Conservation (phyloP, 768 basidiomycete genomes). For the Atractiella rhizophila region DNA sequence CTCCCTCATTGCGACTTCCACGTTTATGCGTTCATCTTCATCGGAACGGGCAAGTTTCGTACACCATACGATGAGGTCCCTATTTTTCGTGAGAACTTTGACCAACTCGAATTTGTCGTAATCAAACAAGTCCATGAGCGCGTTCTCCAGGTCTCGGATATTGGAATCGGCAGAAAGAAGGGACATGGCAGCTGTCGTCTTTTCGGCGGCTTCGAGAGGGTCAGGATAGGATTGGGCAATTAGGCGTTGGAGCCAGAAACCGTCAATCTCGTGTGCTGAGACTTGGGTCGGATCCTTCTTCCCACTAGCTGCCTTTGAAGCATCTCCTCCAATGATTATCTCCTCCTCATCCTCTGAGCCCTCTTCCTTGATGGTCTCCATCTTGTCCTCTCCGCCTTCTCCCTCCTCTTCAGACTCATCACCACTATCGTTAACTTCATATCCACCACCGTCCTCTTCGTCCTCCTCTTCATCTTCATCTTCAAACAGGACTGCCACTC, state of each 20-base stretch:
- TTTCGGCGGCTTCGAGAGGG: slow-evolving; percentile 76
- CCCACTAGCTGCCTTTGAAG: slow-evolving; percentile 19
- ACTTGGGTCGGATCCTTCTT: slow-evolving; percentile 41
- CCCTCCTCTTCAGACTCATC: slow-evolving; percentile 29
- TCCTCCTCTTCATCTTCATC: slow-evolving; percentile 58
- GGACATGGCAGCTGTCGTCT: slow-evolving; percentile 56
- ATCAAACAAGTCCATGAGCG: slow-evolving; percentile 88
- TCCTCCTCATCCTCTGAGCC: slow-evolving; percentile 37
- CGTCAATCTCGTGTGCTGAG: slow-evolving; percentile 74
- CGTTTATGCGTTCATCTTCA: slow-evolving; percentile 65
- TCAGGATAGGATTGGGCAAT: slow-evolving; percentile 77
- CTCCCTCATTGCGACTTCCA: slow-evolving; percentile 95
- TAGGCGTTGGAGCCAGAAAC: slow-evolving; percentile 94
- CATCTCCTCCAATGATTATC: slow-evolving; percentile 49
- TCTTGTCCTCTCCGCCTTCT: slow-evolving; percentile 23
- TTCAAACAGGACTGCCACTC: slow-evolving; percentile 94
- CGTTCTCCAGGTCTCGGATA: slow-evolving; percentile 79
- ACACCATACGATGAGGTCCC: slow-evolving; percentile 91
- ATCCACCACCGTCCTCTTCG: slow-evolving; percentile 59
- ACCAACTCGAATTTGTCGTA: slow-evolving; percentile 60
- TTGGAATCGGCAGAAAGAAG: slow-evolving; percentile 66
- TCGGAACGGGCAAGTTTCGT: slow-evolving; percentile 78
- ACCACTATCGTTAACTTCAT: slow-evolving; percentile 52
- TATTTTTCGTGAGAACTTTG: slow-evolving; percentile 73
- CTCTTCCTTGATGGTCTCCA: slow-evolving; percentile 20